phyloP scores from a whole-genome alignment of 169 alveolate species.

The Plasmodium chabaudi region DNA sequence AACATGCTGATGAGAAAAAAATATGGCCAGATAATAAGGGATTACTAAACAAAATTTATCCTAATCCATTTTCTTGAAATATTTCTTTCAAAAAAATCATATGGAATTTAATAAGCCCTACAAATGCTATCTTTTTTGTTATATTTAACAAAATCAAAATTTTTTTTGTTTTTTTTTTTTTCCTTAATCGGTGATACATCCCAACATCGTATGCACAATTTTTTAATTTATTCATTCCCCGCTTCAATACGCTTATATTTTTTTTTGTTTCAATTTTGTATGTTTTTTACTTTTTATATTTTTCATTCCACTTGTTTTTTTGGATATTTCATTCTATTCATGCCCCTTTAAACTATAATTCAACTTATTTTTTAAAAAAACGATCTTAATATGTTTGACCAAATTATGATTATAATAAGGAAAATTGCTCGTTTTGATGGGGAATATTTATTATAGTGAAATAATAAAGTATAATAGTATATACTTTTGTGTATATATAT shows the following conservation, averaged over 20 bases:
- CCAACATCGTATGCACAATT: background rate
- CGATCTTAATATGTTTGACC: too few relatives aligned
- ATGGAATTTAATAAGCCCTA: background rate
- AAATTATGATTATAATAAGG: too few relatives aligned
- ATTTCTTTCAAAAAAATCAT: background rate
- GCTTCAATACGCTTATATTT: too few relatives aligned
- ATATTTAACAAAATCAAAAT: background rate
- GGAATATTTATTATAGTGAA: background rate
- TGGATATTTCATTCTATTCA: too few relatives aligned
- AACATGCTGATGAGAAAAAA: constrained; percentile 84
- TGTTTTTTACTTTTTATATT: too few relatives aligned
- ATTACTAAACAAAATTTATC: constrained; percentile 82
- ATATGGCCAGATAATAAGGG: constrained; percentile 89
- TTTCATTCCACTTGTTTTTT: too few relatives aligned
- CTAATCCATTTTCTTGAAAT: constrained; percentile 75
- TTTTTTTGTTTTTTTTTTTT: background rate
- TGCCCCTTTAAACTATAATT: too few relatives aligned
- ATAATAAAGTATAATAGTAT: background rate
- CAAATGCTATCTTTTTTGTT: too few relatives aligned
- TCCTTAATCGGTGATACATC: too few relatives aligned
- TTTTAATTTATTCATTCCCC: background rate
- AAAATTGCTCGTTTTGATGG: background rate
- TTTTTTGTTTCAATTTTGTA: too few relatives aligned
- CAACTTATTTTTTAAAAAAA: too few relatives aligned
- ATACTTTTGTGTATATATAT: too few relatives aligned